Conservation (phyloP, 768 basidiomycete genomes). For the Boletellus ananas region DNA sequence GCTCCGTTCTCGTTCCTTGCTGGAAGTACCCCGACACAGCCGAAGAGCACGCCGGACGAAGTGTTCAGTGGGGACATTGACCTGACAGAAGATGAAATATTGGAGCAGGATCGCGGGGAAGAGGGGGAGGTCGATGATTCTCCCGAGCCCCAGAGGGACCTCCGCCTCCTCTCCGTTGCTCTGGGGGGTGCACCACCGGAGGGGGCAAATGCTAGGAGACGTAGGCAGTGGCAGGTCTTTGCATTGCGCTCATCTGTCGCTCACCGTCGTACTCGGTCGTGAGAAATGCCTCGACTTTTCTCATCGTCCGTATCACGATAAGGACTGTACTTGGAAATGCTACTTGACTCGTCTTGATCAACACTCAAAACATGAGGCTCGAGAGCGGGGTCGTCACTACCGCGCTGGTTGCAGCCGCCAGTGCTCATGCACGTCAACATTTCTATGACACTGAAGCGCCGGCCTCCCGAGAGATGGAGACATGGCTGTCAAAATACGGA, state of each 20-base stretch:
- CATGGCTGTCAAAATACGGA: constrained; percentile 76
- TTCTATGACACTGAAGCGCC: background rate
- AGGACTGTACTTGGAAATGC: too few relatives aligned
- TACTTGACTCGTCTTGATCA: background rate
- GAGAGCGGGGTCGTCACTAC: background rate
- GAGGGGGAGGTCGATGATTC: constrained; percentile 80
- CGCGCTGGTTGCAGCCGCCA: background rate
- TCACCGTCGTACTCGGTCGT: constrained; percentile 21
- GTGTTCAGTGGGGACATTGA: constrained; percentile 69
- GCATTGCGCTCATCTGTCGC: constrained; percentile 36
- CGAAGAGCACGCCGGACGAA: constrained; percentile 57
- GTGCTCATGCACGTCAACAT: constrained; percentile 9
- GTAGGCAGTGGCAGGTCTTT: constrained; percentile 47
- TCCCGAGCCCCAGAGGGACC: constrained; percentile 48
- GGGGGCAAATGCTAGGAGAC: constrained; percentile 36
- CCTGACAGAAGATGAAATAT: constrained; percentile 69
- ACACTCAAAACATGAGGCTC: constrained; percentile 10
- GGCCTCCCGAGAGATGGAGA: constrained; percentile 23
- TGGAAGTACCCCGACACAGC: constrained; percentile 28
- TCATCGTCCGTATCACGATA: too few relatives aligned
- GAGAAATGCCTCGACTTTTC: too few relatives aligned
- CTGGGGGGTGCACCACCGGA: constrained; percentile 35
- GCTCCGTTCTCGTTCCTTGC: constrained; percentile 55
- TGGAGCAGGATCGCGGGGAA: constrained; percentile 75
- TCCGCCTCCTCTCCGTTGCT: constrained; percentile 51